These are phyloP conservation scores for Trametes hirsuta DNA, from an alignment of 1,284 basidiomycete genomes.

Conservation along the genomic window DNA sequence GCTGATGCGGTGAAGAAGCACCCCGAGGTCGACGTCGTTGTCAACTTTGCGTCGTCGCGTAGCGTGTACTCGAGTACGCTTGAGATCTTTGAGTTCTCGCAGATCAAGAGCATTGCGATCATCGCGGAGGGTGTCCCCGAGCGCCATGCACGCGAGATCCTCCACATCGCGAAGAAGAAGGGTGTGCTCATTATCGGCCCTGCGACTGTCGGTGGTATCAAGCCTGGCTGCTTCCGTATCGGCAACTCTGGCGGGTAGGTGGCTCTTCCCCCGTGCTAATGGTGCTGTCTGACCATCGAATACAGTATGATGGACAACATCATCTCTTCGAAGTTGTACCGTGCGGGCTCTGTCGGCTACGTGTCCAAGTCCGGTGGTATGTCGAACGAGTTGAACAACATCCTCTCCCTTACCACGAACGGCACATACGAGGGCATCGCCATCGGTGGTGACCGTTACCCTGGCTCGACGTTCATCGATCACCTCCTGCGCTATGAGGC, in stretches of 20 bases:
- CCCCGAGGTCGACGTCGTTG: constrained; percentile 95
- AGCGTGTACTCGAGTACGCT: constrained; percentile 95
- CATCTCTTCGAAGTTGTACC: constrained; percentile 98
- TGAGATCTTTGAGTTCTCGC: constrained; percentile 77
- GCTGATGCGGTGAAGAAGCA: constrained; percentile 95
- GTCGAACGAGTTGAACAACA: constrained; percentile 99
- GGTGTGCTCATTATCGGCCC: constrained; percentile 96
- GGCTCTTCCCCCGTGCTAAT: background rate
- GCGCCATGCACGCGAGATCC: constrained; percentile 94
- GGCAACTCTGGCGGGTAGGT: constrained; percentile 95
- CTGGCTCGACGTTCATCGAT: constrained; percentile 98
- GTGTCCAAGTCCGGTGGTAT: constrained; percentile 99
- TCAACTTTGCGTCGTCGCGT: constrained; percentile 97
- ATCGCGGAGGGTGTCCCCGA: constrained; percentile 99
- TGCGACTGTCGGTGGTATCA: constrained; percentile 99
- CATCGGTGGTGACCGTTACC: constrained; percentile 99
- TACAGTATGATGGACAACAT: constrained; percentile 99
- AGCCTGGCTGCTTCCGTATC: constrained; percentile 99
- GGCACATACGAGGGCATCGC: constrained; percentile 99
- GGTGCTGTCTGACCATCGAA: background rate
- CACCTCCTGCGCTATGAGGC: constrained; percentile 97
- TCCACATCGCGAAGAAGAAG: constrained; percentile 87
- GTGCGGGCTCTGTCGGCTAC: constrained; percentile 95
- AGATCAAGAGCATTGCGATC: constrained; percentile 86
- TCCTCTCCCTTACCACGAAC: constrained; percentile 96